Evolutionary conservation across 192 early-diverging fungal species (phyloP), one percentile per base, ranked within the genome.

Genomic region (Entomortierella beljakovae): DNA sequence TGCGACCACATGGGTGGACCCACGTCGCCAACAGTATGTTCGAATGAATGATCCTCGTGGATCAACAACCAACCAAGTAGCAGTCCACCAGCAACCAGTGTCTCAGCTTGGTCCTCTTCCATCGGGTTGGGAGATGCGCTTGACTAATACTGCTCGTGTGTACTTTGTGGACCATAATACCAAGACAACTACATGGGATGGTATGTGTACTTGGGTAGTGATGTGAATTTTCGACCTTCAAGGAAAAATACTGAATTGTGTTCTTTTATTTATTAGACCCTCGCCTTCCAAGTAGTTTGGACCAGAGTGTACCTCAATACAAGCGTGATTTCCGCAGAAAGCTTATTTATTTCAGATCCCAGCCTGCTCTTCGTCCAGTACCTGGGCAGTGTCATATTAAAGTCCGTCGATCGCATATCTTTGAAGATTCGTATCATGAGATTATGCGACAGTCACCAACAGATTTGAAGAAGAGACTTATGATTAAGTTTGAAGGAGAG

Each of bases 81-180:
- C 86, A 3, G 70, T 88, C 43, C 91, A 91, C 69, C 87, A 91
- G 42, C 92, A 94, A 64, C 89, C 90, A 16, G 80, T 89, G 4
- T 86, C 89, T 2, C 86, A 90, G 38, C 82, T 98, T 11, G 97
- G 97, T 0, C 93, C 95, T 43, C 81, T 99, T 61, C 97, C 97
- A 15, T 93, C 93, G 31, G 97, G 97, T 18, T 98, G 98, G 98
- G 97, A 98, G 77, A 98, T 99, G 97, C 90, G 97, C n/a, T 86
- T 95, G 60, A 99, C 96, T 15, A 92, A 91, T 71, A 96, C 94
- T 20, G 97, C 95, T 13, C 83, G 94, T 29, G 94, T 95, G 43
- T 99, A 98, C 84, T 99, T 98, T 89, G 95, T 99, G 20, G 96
- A 99, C 80, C 98, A 99, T 84, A 96, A 95, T 74, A 92, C 94